phyloP scores from a whole-genome alignment of 2,329 filamentous ascomycete genomes.

The Pyrenochaeta sp. region DNA sequence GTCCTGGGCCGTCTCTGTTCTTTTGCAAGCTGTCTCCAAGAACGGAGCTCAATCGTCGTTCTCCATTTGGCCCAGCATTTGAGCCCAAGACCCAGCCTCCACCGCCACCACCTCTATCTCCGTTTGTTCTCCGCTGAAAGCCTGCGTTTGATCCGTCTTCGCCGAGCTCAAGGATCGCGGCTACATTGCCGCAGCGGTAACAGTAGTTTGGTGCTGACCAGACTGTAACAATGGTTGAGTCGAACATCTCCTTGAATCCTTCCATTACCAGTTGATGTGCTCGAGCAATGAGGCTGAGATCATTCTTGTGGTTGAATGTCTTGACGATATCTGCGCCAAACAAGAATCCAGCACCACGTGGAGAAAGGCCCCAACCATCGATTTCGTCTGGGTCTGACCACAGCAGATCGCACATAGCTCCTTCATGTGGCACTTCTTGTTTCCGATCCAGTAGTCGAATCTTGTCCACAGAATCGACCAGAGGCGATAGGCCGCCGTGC shows the following conservation, averaged over 20 bases:
- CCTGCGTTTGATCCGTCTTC: conserved; percentile 74
- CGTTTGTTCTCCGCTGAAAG: conserved; percentile 66
- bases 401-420: conserved; percentile 96
- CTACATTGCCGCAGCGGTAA: conserved; percentile 68
- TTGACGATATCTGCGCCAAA: conserved; percentile 97
- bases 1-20: conserved; percentile 73
- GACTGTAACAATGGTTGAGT: conserved; percentile 91
- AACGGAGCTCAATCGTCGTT: conserved; percentile 46
- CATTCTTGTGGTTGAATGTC: conserved; percentile 91
- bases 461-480: conserved; percentile 94
- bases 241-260: conserved; percentile 98
- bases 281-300: conserved; percentile 88
- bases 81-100: conserved; percentile 47
- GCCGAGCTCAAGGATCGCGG: conserved; percentile 89
- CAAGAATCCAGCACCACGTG: conserved; percentile 91
- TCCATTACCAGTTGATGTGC: conserved; percentile 99
- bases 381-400: conserved; percentile 99
- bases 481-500: conserved; percentile 88
- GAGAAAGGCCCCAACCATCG: conserved; percentile 94
- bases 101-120: conserved; percentile 65
- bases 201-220: conserved; percentile 83
- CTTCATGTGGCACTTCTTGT: conserved; percentile 97
- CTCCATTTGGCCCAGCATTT: conserved; percentile 45
- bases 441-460: conserved; percentile 92
- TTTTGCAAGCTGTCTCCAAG: conserved; percentile 53